Percentiles rank a stretch among this genome's conserved stretches.
Evolutionary conservation across 192 early-diverging fungal species (phyloP).

Genomic region (Umbelopsis isabellina): DNA sequence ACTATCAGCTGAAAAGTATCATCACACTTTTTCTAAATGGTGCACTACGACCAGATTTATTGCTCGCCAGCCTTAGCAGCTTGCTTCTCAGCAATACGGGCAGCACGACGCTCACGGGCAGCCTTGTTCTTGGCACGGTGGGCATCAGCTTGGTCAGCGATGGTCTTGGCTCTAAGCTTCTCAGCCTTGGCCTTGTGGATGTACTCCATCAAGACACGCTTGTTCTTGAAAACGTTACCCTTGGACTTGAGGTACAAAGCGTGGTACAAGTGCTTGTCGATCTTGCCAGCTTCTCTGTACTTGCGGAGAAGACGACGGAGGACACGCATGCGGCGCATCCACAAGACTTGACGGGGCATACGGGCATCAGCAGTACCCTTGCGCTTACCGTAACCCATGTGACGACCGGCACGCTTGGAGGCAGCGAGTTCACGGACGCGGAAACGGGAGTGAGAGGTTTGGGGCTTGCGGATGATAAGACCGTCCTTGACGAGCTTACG

Average conservation of each 20-base stretch:
- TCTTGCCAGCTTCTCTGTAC: conserved; percentile 97
- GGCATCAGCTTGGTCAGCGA: conserved; percentile 96
- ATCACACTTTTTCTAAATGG: no score
- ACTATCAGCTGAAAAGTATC: no score
- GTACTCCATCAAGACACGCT: conserved; percentile 99
- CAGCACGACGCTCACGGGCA: conserved; percentile 87
- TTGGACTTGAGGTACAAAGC: conserved; percentile 95
- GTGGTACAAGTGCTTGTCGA: conserved; percentile 97
- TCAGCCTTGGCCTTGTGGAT: conserved; percentile 99
- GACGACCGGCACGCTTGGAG: conserved; percentile 96
- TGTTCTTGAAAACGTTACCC: conserved; percentile 99
- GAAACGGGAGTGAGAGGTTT: conserved; percentile 86
- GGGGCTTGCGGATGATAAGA: conserved; percentile 93
- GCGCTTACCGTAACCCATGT: conserved; percentile 91
- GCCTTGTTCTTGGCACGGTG: conserved; percentile 95
- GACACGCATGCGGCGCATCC: conserved; percentile 98
- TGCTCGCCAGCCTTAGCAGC: conserved; percentile 23
- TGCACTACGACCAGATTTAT: background rate
- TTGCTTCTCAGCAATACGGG: conserved; percentile 84
- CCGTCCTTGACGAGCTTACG: conserved; percentile 97
- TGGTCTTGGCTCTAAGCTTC: conserved; percentile 87
- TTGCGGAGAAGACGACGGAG: conserved; percentile 92
- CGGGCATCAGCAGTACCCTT: conserved; percentile 96
- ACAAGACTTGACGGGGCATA: conserved; percentile 92
- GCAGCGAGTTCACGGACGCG: conserved; percentile 87